Conservation (phyloP, 257 asterid genomes). For the Rauvolfia tetraphylla region DNA sequence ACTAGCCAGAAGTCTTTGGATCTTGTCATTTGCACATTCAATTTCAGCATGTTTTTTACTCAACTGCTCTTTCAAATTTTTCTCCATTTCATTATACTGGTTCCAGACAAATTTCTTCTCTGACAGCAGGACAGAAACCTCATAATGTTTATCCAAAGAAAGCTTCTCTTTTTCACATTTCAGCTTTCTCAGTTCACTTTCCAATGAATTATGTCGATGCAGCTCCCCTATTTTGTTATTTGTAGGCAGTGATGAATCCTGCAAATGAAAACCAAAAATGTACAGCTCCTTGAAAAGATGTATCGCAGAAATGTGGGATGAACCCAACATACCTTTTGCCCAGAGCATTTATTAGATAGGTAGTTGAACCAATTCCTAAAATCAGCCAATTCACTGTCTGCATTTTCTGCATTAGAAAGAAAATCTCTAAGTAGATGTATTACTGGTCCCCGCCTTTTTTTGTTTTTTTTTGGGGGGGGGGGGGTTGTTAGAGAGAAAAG, state of each 20-base stretch:
- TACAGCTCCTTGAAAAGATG: neutral
- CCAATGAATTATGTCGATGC: conserved; percentile 33
- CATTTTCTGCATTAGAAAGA: conserved; percentile 45
- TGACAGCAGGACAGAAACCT: conserved; percentile 51
- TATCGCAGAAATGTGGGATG: neutral
- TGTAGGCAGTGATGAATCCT: conserved; percentile 41
- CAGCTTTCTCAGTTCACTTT: conserved; percentile 48
- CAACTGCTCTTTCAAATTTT: conserved; percentile 36
- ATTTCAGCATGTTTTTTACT: conserved; percentile 41
- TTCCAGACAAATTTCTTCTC: conserved; percentile 81
- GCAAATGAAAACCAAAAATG: conserved; percentile 19
- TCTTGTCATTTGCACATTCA: conserved; percentile 54
- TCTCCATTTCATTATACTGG: conserved; percentile 65
- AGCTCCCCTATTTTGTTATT: conserved; percentile 26
- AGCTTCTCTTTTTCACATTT: conserved; percentile 49
- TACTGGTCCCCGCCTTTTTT: too few species aligned
- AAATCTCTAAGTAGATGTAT: conserved; percentile 3
- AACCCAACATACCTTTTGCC: conserved; percentile 38
- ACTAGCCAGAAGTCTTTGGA: conserved; percentile 31
- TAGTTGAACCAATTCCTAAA: conserved; percentile 46
- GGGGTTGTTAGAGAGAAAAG: neutral
- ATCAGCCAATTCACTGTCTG: conserved; percentile 52
- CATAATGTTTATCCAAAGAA: conserved; percentile 41
- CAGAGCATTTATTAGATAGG: conserved; percentile 41
- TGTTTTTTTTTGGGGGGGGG: too few species aligned